phyloP scores from a whole-genome alignment of 2,329 filamentous ascomycete genomes.

The Ambrosiella xylebori region DNA sequence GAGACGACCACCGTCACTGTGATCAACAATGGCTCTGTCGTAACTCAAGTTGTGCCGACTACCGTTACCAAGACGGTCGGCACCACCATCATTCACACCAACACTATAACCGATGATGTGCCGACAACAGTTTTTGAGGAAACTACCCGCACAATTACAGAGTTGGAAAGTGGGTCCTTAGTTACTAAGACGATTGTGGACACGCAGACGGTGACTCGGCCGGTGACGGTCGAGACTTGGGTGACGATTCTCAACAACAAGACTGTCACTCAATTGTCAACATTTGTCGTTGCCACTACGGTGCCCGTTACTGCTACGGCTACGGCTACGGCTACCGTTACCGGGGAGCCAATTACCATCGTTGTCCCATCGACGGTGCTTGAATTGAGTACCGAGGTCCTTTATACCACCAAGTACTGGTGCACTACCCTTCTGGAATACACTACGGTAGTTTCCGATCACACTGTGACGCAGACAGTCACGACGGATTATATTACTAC shows the following conservation, averaged over 20 bases:
- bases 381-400: not conserved
- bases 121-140: not conserved
- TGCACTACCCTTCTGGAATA: not conserved
- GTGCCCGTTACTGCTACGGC: not conserved
- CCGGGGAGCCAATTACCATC: not conserved
- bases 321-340: not conserved
- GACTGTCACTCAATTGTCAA: not conserved
- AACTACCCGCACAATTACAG: not conserved
- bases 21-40: not conserved
- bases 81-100: conserved; percentile 3
- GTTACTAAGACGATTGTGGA: conserved; percentile 4
- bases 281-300: conserved; percentile 3
- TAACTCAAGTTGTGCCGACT: not conserved
- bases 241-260: not conserved
- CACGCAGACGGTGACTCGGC: not conserved
- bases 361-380: conserved; percentile 5
- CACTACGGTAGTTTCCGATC: not conserved
- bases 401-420: conserved; percentile 1
- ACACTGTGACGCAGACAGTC: too few species aligned
- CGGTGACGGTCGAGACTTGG: not conserved
- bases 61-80: not conserved
- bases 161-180: not conserved
- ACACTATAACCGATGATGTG: not conserved
- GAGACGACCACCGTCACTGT: not conserved
- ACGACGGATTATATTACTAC: too few species aligned